A percentile compares a stretch with the other conserved stretches of the same genome.
phyloP scores from a whole-genome alignment of 1,139 yeast genomes.

The Keqinozyma sinolaborantium region DNA sequence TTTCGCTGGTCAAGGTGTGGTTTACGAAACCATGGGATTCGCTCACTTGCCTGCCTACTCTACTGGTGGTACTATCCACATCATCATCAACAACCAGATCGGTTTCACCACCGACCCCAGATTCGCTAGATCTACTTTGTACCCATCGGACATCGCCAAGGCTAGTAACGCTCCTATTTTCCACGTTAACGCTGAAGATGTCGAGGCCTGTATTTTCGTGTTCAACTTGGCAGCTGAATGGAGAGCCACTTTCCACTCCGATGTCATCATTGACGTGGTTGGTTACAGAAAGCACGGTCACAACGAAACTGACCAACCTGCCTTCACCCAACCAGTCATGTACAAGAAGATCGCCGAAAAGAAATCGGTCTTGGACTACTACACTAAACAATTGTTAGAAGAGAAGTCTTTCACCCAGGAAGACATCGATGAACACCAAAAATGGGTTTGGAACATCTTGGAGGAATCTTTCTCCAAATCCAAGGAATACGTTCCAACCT shows the following conservation, averaged over 20 bases:
- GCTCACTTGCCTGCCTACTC: conserved; percentile 90
- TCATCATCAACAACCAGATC: conserved; percentile 95
- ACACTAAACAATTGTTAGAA: conserved; percentile 70
- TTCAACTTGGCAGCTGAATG: conserved; percentile 98
- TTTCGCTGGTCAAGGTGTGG: conserved; percentile 98
- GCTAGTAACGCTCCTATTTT: conserved; percentile 95
- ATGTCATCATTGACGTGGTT: conserved; percentile 93
- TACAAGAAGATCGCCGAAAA: conserved; percentile 86
- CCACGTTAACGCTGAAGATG: conserved; percentile 99
- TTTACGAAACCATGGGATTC: conserved; percentile 97
- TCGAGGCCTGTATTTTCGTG: conserved; percentile 87
- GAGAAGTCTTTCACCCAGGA: conserved; percentile 89
- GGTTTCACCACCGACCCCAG: conserved; percentile 99
- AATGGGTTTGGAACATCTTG: conserved; percentile 95
- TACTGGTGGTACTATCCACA: conserved; percentile 97
- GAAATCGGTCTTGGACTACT: conserved; percentile 83
- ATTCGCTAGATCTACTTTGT: conserved; percentile 95
- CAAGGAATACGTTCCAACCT: conserved; percentile 86
- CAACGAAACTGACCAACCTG: conserved; percentile 98
- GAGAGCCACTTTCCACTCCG: conserved; percentile 95
- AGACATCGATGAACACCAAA: conserved; percentile 93
- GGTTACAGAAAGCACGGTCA: conserved; percentile 99
- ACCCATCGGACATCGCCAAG: conserved; percentile 97
- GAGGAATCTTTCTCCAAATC: conserved; percentile 87
- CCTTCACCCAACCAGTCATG: conserved; percentile 98